These are phyloP conservation scores for Tillandsia fasciculata DNA, from an alignment of 176 grass and related monocot species.

Conservation along the genomic window DNA sequence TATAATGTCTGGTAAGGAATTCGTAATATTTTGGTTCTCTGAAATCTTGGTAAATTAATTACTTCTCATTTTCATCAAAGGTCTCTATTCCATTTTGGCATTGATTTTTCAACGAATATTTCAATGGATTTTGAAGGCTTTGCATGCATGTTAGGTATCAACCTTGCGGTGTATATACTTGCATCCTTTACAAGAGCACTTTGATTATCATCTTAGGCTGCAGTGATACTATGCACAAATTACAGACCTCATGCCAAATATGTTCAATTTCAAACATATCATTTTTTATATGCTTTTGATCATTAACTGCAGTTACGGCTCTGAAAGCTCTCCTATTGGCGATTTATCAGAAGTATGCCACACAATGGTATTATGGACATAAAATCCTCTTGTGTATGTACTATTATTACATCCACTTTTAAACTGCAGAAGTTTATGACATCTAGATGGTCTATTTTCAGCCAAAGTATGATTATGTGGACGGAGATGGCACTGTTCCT, in stretches of 20 bases:
- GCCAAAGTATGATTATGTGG: conserved; percentile 71
- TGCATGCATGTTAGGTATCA: too few species aligned
- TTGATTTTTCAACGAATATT: too few species aligned
- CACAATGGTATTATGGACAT: conserved; percentile 45
- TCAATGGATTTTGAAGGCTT: too few species aligned
- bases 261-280: conserved; percentile 2
- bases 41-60: background rate
- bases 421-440: conserved; percentile 18
- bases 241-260: background rate
- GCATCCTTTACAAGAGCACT: background rate
- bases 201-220: background rate
- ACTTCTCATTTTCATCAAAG: too few species aligned
- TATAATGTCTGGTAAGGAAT: conserved; percentile 76
- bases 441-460: conserved; percentile 32
- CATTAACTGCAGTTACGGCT: conserved; percentile 62
- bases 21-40: background rate
- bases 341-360: conserved; percentile 82
- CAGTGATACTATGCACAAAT: background rate
- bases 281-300: background rate
- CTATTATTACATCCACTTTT: background rate
- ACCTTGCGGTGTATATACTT: too few species aligned
- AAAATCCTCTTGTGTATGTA: conserved; percentile 8
- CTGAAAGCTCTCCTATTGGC: conserved; percentile 69
- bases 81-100: too few species aligned
- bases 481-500: conserved; percentile 92